A percentile compares a stretch with the other conserved stretches of the same genome.
phyloP scores from a whole-genome alignment of 2,329 filamentous ascomycete species.

The Diaporthe amygdali region DNA sequence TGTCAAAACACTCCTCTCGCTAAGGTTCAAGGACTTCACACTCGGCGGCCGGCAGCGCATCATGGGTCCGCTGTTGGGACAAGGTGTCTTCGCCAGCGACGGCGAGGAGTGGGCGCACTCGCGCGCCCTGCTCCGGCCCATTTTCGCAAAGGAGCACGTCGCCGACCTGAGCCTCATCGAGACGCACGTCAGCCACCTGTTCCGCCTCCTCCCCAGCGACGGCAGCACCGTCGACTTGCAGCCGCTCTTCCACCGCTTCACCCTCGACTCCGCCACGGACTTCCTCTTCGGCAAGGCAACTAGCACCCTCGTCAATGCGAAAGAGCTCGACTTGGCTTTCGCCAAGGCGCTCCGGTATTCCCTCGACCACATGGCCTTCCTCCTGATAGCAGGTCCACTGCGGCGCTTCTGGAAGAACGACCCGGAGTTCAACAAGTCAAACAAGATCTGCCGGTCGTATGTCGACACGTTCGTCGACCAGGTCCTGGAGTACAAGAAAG shows the following conservation, averaged over 20 bases:
- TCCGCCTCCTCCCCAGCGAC: not conserved
- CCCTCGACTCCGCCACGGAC: not conserved
- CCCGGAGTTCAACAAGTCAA: not conserved
- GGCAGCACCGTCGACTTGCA: conserved; percentile 1
- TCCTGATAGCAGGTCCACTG: not conserved
- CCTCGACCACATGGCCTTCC: not conserved
- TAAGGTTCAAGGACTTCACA: not conserved
- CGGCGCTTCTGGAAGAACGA: not conserved
- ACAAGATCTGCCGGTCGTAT: not conserved
- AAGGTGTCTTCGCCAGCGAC: not conserved
- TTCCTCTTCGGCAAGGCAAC: not conserved
- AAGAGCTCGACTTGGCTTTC: not conserved
- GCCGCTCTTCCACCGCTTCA: not conserved
- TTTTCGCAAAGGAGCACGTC: not conserved
- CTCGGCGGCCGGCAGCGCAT: not conserved
- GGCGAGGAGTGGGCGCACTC: not conserved
- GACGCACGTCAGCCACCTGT: not conserved
- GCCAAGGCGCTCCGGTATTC: not conserved
- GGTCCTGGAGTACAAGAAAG: not conserved
- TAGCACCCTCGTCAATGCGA: not conserved
- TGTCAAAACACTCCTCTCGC: not conserved
- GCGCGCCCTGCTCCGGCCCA: not conserved
- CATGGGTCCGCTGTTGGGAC: not conserved
- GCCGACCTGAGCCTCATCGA: conserved; percentile 3
- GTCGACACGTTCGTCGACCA: not conserved